Conservation (phyloP, 495 filamentous ascomycete genomes). For the Neurospora sp. region DNA sequence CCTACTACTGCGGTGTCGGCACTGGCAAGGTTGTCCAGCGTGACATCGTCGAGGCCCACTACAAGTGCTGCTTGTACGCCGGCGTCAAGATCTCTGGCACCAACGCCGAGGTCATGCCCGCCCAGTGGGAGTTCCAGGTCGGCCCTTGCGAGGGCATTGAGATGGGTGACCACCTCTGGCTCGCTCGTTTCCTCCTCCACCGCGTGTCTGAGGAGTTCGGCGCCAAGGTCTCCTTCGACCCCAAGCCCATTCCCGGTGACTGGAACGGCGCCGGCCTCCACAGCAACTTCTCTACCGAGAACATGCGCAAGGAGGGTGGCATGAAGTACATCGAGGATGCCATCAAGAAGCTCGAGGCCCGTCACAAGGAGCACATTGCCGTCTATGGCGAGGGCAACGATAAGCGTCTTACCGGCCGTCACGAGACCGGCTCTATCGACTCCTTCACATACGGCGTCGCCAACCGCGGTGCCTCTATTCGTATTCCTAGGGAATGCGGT, state of each 20-base stretch:
- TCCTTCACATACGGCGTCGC: slow-evolving; percentile 92
- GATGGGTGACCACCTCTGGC: slow-evolving; percentile 95
- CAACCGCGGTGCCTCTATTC: slow-evolving; percentile 82
- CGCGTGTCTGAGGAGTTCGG: slow-evolving; percentile 96
- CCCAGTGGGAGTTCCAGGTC: slow-evolving; percentile 99
- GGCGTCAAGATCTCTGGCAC: slow-evolving; percentile 93
- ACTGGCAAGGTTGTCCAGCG: slow-evolving; percentile 96
- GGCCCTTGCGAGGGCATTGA: slow-evolving; percentile 89
- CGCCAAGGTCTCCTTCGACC: slow-evolving; percentile 88
- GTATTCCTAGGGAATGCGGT: slow-evolving; percentile 82
- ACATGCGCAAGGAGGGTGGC: slow-evolving; percentile 83
- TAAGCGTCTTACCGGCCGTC: slow-evolving; percentile 79
- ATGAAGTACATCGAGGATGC: slow-evolving; percentile 83
- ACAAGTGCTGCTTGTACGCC: slow-evolving; percentile 90
- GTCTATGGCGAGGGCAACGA: slow-evolving; percentile 96
- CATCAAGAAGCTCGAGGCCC: slow-evolving; percentile 57
- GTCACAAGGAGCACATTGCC: slow-evolving; percentile 89
- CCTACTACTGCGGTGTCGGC: slow-evolving; percentile 98
- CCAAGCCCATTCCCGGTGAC: slow-evolving; percentile 97
- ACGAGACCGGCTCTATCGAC: slow-evolving; percentile 91
- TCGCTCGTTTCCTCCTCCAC: slow-evolving; percentile 91
- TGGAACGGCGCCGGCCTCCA: slow-evolving; percentile 99
- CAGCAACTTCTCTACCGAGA: slow-evolving; percentile 79
- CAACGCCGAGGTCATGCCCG: slow-evolving; percentile 91
- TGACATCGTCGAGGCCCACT: slow-evolving; percentile 97